phyloP scores from a whole-genome alignment of 2,329 filamentous ascomycete genomes.

The Lecanicillium sp. region DNA sequence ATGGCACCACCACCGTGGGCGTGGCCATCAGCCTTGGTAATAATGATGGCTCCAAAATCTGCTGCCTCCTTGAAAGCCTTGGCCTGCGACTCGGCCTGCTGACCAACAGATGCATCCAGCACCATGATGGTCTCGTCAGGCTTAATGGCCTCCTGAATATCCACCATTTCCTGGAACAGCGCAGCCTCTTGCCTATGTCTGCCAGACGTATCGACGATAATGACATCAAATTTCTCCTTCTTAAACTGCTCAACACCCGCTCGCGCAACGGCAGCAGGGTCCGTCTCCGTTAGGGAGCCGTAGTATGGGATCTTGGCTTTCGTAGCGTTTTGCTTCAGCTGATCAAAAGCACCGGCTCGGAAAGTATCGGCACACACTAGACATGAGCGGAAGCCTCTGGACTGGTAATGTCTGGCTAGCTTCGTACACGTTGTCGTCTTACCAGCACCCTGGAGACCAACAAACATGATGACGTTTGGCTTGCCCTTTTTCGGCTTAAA shows the following conservation, averaged over 20 bases:
- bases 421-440: slow-evolving; percentile 99
- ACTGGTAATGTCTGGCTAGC: slow-evolving; percentile 88
- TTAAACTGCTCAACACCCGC: slow-evolving; percentile 98
- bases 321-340: slow-evolving; percentile 96
- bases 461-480: slow-evolving; percentile 98
- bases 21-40: slow-evolving; percentile 96
- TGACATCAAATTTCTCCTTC: slow-evolving; percentile 96
- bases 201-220: slow-evolving; percentile 96
- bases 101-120: slow-evolving; percentile 90
- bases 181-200: slow-evolving; percentile 91
- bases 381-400: slow-evolving; percentile 83
- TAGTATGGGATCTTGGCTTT: slow-evolving; percentile 99
- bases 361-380: slow-evolving; percentile 98
- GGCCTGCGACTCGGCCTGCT: slow-evolving; percentile 88
- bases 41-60: slow-evolving; percentile 96
- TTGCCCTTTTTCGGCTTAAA: slow-evolving; percentile 97
- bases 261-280: slow-evolving; percentile 85
- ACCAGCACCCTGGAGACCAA: slow-evolving; percentile 92
- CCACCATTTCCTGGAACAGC: slow-evolving; percentile 94
- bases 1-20: slow-evolving; percentile 95
- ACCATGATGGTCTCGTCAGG: slow-evolving; percentile 99
- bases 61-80: slow-evolving; percentile 96
- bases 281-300: slow-evolving; percentile 90
- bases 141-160: slow-evolving; percentile 79
- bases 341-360: slow-evolving; percentile 95